Evolutionary conservation across 164 flowering plant genomes (phyloP).

Genomic region (Aristolochia fimbriata): DNA sequence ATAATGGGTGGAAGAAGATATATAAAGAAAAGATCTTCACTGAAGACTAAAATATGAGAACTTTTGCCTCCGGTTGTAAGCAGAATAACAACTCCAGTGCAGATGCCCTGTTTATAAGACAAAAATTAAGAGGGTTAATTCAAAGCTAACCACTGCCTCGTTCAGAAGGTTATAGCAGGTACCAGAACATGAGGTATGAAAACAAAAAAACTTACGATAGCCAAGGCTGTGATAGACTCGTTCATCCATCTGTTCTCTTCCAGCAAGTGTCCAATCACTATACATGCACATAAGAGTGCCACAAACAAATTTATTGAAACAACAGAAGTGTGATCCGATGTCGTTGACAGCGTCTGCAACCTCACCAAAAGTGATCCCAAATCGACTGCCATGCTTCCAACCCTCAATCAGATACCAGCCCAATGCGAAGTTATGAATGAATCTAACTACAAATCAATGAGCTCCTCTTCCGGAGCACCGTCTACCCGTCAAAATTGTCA

Average conservation of each 20-base stretch:
- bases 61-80: constrained; percentile 46
- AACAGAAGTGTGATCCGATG: constrained; percentile 60
- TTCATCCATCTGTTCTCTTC: constrained; percentile 88
- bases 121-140: neutral
- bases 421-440: no score
- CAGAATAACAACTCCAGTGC: constrained; percentile 53
- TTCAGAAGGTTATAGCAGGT: no score
- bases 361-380: constrained; percentile 12
- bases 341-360: constrained; percentile 9
- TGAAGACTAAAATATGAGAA: constrained; percentile 53
- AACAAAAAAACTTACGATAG: constrained; percentile 40
- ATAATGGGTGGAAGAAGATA: constrained; percentile 79
- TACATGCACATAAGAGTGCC: constrained; percentile 73
- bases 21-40: constrained; percentile 68
- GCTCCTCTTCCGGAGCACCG: no score
- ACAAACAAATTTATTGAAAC: constrained; percentile 78
- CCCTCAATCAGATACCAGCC: neutral
- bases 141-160: constrained; percentile 14
- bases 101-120: constrained; percentile 44
- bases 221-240: constrained; percentile 77
- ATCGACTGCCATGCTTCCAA: neutral
- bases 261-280: constrained; percentile 70
- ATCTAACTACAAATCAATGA: no score
- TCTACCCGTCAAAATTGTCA: no score
- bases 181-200: neutral